Conservation (phyloP, 208 protist species). For the Angomonas ambiguus region DNA sequence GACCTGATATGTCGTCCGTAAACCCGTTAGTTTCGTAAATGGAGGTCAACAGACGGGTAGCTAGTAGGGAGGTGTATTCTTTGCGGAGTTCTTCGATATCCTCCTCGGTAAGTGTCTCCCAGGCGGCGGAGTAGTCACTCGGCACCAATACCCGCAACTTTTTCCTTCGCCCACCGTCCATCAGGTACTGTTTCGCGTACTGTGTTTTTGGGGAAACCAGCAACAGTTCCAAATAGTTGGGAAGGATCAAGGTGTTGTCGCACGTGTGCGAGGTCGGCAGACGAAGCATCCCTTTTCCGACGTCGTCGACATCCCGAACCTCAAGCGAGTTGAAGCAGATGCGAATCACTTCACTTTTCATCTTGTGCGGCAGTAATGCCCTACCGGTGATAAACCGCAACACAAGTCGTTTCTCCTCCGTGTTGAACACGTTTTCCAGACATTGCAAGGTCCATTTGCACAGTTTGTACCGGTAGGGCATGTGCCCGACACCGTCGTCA, state of each 20-base stretch:
- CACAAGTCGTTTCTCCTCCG: conserved; percentile 29
- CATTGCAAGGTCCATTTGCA: conserved; percentile 18
- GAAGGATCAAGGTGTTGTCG: conserved; percentile 28
- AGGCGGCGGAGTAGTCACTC: conserved; percentile 12
- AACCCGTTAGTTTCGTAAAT: conserved; percentile 4
- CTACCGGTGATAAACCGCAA: conserved; percentile 51
- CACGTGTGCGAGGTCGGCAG: conserved; percentile 22
- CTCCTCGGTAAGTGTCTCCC: conserved; percentile 8
- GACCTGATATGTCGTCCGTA: too few species aligned
- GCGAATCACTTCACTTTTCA: conserved; percentile 22
- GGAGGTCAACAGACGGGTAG: conserved; percentile 12
- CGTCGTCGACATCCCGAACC: not conserved
- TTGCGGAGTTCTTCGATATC: conserved; percentile 3
- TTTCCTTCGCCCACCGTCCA: not conserved
- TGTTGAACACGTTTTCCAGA: conserved; percentile 37
- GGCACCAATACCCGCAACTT: not conserved
- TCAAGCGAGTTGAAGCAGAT: conserved; percentile 16
- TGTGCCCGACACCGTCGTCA: conserved; percentile 7
- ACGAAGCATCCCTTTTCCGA: not conserved
- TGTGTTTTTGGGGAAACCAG: conserved; percentile 16
- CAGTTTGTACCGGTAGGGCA: conserved; percentile 18
- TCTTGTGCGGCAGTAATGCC: conserved; percentile 13
- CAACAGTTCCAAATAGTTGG: conserved; percentile 41
- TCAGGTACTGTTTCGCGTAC: conserved; percentile 2
- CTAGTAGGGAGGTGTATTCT: conserved; percentile 12